Evolutionary conservation across 768 basidiomycete species (phyloP).

Genomic region (Pleurotus platypus): DNA sequence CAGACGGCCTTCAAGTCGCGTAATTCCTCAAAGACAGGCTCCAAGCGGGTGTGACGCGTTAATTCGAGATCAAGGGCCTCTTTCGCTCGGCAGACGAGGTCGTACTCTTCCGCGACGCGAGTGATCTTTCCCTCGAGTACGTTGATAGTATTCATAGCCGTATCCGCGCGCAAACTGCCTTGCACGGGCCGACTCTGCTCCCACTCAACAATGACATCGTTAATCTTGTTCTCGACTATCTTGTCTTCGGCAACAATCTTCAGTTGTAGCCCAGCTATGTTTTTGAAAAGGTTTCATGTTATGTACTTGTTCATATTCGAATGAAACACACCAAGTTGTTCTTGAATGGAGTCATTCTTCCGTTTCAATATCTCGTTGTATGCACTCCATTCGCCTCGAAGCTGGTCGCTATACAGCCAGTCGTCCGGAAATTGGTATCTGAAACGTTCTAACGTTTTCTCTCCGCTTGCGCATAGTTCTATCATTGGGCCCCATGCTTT

Average conservation of each 20-base stretch:
- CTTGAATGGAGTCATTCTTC: constrained; percentile 98
- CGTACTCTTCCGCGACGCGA: constrained; percentile 91
- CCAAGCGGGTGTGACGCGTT: constrained; percentile 83
- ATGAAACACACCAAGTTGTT: constrained; percentile 82
- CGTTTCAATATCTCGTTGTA: constrained; percentile 97
- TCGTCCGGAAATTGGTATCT: constrained; percentile 95
- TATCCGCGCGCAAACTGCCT: constrained; percentile 93
- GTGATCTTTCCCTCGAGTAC: constrained; percentile 90
- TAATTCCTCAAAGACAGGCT: constrained; percentile 93
- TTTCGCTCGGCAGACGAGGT: constrained; percentile 92
- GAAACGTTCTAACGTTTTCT: constrained; percentile 96
- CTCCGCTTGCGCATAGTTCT: constrained; percentile 89
- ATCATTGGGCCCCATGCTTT: constrained; percentile 97
- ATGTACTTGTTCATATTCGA: neutral
- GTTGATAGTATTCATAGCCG: constrained; percentile 93
- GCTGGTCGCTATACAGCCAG: constrained; percentile 98
- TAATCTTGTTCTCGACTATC: constrained; percentile 94
- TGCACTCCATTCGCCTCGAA: constrained; percentile 97
- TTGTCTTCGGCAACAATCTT: constrained; percentile 99
- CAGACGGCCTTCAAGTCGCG: constrained; percentile 97
- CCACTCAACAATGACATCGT: constrained; percentile 89
- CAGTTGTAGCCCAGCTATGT: constrained; percentile 87
- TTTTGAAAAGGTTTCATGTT: too few relatives aligned
- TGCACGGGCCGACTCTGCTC: constrained; percentile 95
- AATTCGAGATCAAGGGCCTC: constrained; percentile 95